Evolutionary conservation across 352 stramenopile species (phyloP).

Genomic region (Achlya hypogyna): DNA sequence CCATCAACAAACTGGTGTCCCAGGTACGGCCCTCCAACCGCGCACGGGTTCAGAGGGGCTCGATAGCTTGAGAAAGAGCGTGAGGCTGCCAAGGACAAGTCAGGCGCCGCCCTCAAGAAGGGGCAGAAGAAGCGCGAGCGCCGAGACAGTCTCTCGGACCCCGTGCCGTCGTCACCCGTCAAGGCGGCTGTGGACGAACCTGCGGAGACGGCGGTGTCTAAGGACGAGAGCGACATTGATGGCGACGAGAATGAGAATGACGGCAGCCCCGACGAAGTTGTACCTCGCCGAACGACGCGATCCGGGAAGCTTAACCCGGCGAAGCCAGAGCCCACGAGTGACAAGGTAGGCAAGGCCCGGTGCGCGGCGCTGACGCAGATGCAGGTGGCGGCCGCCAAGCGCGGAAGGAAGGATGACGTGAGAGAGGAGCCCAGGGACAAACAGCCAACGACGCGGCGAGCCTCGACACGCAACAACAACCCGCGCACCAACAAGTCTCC

Average conservation of each 20-base stretch:
- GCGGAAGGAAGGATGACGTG: slow-evolving; percentile 8
- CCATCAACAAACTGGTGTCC: slow-evolving; percentile 70
- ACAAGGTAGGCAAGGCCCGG: background rate
- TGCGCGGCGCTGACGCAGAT: background rate
- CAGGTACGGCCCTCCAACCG: slow-evolving; percentile 28
- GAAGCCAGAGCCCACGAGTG: background rate
- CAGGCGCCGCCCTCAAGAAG: background rate
- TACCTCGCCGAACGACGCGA: background rate
- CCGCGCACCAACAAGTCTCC: background rate
- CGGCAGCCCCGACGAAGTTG: background rate
- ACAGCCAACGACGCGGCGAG: background rate
- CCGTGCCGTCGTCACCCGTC: background rate
- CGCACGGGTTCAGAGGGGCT: background rate
- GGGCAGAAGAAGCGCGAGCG: slow-evolving; percentile 3
- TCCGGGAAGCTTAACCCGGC: background rate
- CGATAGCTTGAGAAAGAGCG: slow-evolving; percentile 17
- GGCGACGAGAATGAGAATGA: background rate
- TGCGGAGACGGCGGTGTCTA: background rate
- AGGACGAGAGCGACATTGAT: slow-evolving; percentile 4
- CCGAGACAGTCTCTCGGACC: slow-evolving; percentile 8
- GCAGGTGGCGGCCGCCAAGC: background rate
- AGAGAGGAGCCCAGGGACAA: background rate
- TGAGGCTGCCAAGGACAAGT: slow-evolving; percentile 13
- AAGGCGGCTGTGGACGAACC: background rate
- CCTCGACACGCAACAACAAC: slow-evolving; percentile 1